Percentiles rank a stretch among this genome's conserved stretches.
phyloP scores from a whole-genome alignment of 495 filamentous ascomycete genomes.

The Annulohypoxylon nitens region DNA sequence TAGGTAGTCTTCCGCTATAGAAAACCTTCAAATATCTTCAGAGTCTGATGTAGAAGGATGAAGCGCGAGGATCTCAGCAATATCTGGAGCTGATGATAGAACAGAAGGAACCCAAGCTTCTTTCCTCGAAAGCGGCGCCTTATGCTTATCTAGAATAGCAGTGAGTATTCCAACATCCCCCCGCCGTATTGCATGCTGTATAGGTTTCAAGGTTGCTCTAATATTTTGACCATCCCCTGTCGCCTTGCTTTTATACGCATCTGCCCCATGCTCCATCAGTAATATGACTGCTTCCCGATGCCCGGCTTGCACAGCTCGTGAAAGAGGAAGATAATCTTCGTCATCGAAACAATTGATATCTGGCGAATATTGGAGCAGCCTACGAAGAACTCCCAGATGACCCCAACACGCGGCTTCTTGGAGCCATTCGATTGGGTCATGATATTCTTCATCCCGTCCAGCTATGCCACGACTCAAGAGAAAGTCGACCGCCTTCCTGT shows the following conservation, averaged over 20 bases:
- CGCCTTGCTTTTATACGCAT: not conserved
- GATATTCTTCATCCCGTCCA: not conserved
- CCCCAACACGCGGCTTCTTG: constrained; percentile 23
- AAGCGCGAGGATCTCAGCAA: not conserved
- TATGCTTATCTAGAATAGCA: not conserved
- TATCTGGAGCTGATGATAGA: not conserved
- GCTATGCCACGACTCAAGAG: not conserved
- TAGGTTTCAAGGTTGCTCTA: not conserved
- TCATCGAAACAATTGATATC: constrained; percentile 14
- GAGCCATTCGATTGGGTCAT: constrained; percentile 23
- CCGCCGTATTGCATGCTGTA: constrained; percentile 9
- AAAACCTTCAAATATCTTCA: too few species aligned
- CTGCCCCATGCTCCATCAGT: constrained; percentile 19
- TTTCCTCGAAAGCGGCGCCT: not conserved
- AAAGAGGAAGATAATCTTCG: not conserved
- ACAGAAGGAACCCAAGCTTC: constrained; percentile 12
- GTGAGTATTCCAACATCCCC: not conserved
- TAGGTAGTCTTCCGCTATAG: too few species aligned
- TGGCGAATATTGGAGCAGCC: constrained; percentile 3
- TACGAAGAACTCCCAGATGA: not conserved
- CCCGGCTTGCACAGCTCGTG: constrained; percentile 9
- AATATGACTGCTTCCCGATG: not conserved
- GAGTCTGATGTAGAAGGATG: not conserved
- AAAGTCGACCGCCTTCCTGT: not conserved
- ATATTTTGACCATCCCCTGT: not conserved